Evolutionary conservation across 1,284 basidiomycete species (phyloP), one percentile per base, ranked within the genome.

Genomic region (Exobasidium rhododendri): DNA sequence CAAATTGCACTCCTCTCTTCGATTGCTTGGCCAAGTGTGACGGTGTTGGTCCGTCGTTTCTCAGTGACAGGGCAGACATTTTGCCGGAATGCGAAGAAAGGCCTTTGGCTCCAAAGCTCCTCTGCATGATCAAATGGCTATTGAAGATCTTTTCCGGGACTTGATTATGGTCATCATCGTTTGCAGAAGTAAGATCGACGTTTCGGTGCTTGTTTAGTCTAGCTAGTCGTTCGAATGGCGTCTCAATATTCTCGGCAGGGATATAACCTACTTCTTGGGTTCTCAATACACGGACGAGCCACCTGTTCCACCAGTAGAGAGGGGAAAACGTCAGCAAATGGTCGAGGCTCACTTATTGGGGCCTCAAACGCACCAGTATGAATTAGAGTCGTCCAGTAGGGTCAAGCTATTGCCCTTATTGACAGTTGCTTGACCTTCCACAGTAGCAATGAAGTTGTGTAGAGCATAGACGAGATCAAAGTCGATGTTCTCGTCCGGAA

Each of bases 241-340:
- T 98, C 81, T 98, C 96, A 74, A 98, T 97, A 80, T 98, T 98
- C 82, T 99, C 94, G 0, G 94, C 94, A 17, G 94, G 94, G 58
- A 99, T 98, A 81, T 98, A 98, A 1, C 94, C 94, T n/a, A 99
- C 92, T 75, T 97, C 94, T 81, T 97, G 92, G 2, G 75, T 77
- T 40, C 74, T 59, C 52, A 78, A 66, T 20, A 79, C 77, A 24
- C 77, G 73, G 22, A 79, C 77, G 13, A 79, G 76, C 77, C 77
- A 79, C n/a, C n/a, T n/a, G n/a, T n/a, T n/a, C n/a, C n/a, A n/a
- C 63, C 60, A 58, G 59, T 10, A 22, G 43, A 44, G 51, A 10
- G 5, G 11, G 29, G 22, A 10, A n/a, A 22, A n/a, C 7, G 51
- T 13, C 20, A 6, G 7, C n/a, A 1, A 17, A 4, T n/a, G 6